Base-by-base conservation (phyloP, 495 filamentous ascomycete genomes). In the Penicillium cosmopolitanum region DNA sequence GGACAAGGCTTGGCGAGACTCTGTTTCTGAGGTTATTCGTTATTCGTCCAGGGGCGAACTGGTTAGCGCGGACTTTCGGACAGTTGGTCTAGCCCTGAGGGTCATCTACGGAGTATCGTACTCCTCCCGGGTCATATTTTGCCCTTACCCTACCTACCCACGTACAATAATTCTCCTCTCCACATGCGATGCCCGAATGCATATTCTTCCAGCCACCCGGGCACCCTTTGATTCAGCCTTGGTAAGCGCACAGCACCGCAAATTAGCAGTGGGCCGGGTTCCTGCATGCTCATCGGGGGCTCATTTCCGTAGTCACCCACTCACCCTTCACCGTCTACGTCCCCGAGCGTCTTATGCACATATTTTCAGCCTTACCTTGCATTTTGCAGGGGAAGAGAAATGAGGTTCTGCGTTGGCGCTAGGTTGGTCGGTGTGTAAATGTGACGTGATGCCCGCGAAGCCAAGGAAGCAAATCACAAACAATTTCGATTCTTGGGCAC, bases 1-100 rank as follows among this genome's bases (percentile, higher is more conserved):
- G 42, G 40, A 12, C 40, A n/a, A 63, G 51, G 52, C 66, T 66
- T 63, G 66, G 60, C 66, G 28, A 51, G 35, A 55, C 59, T 53
- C 54, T 63, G 55, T 51, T 60, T 58, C 47, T 63, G 62, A 62
- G 66, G 60, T 57, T 68, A 61, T 61, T 63, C 36, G 6, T 31
- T 31, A 31, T 9, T 31, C 23, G 23, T 23, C 4, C 60, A 66
- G 58, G 59, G 60, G 52, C 28, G 28, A 44, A 19, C 15, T 19
- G 42, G 13, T 44, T 40, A 40, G 16, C 16, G 15, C 4, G 23
- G 23, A 23, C 23, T 23, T 1, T 1, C 4, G 23, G 23, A 23
- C 23, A 23, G 23, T 23, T 23, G 23, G 23, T 23, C 23, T 23
- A 23, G 23, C 23, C 23, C 23, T 23, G 23, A 23, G 23, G 23